Evolutionary conservation across 2,329 filamentous ascomycete species (phyloP).

Genomic region (Trichoderma polysporum): DNA sequence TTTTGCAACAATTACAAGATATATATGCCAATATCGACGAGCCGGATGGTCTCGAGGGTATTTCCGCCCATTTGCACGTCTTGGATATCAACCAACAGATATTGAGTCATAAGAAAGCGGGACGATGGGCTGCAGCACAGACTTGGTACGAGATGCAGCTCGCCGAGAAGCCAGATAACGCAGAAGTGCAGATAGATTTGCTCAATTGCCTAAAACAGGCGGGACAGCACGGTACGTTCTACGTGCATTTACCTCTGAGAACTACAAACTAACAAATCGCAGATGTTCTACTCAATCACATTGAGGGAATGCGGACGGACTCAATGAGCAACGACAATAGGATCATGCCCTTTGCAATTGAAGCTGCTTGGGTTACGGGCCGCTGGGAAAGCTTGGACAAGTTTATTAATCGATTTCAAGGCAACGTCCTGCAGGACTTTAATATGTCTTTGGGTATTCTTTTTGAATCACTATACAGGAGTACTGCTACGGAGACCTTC

Average conservation of each 20-base stretch:
- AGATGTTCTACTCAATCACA: constrained; percentile 85
- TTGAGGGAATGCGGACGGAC: constrained; percentile 69
- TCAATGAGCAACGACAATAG: constrained; percentile 52
- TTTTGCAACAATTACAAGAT: constrained; percentile 79
- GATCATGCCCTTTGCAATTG: constrained; percentile 79
- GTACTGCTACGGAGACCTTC: constrained; percentile 53
- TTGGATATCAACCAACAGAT: constrained; percentile 94
- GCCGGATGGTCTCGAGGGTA: constrained; percentile 92
- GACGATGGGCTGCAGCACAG: constrained; percentile 90
- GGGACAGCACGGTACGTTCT: constrained; percentile 77
- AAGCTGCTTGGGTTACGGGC: constrained; percentile 87
- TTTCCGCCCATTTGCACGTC: constrained; percentile 81
- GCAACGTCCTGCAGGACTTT: constrained; percentile 61
- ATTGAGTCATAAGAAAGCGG: constrained; percentile 87
- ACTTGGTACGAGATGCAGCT: constrained; percentile 96
- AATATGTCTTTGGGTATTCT: constrained; percentile 71
- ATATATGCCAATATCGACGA: constrained; percentile 98
- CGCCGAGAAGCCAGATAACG: constrained; percentile 72
- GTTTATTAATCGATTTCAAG: constrained; percentile 58
- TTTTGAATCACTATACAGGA: constrained; percentile 59
- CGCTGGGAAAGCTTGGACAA: constrained; percentile 75
- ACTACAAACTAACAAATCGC: constrained; percentile 26
- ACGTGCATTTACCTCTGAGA: background rate
- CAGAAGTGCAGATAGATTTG: constrained; percentile 77
- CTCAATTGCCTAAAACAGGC: constrained; percentile 89